Conservation (phyloP, 306 rosid species). For the Crotalaria pallida region DNA sequence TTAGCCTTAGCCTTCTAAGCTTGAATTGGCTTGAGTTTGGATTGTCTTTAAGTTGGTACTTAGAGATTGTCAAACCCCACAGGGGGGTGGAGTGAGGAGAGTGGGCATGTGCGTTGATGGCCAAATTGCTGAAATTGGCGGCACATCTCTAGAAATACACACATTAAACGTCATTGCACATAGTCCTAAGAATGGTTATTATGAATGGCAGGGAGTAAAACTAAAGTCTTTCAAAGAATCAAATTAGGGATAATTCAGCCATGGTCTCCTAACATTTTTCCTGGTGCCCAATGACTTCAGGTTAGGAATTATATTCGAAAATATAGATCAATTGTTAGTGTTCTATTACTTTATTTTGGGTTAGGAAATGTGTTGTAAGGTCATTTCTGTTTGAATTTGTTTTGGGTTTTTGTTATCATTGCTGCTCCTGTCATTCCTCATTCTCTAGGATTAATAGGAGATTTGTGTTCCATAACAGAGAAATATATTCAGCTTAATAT, state of each 20-base stretch:
- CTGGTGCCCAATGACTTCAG: neutral
- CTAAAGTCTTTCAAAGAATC: constrained; percentile 5
- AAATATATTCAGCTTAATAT: neutral
- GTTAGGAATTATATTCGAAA: neutral
- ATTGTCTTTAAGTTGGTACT: neutral
- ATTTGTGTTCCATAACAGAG: neutral
- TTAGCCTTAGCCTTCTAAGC: too few relatives aligned
- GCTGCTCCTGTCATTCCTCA: neutral
- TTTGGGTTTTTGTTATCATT: neutral
- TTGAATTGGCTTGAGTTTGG: too few relatives aligned
- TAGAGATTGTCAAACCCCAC: neutral
- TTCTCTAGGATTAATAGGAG: neutral
- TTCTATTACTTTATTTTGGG: neutral
- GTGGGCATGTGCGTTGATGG: neutral
- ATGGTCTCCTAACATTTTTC: constrained; percentile 14
- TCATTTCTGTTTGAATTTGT: neutral
- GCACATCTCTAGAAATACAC: constrained; percentile 3
- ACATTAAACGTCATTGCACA: neutral
- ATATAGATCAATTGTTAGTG: neutral
- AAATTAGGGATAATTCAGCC: constrained; percentile 9
- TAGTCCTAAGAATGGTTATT: constrained; percentile 8
- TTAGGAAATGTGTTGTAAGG: neutral
- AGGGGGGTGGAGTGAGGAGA: neutral
- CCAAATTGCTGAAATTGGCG: neutral
- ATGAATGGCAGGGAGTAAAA: constrained; percentile 10